Evolutionary conservation across 495 filamentous ascomycete species (phyloP).

Genomic region (Aspergillus avenaceus): DNA sequence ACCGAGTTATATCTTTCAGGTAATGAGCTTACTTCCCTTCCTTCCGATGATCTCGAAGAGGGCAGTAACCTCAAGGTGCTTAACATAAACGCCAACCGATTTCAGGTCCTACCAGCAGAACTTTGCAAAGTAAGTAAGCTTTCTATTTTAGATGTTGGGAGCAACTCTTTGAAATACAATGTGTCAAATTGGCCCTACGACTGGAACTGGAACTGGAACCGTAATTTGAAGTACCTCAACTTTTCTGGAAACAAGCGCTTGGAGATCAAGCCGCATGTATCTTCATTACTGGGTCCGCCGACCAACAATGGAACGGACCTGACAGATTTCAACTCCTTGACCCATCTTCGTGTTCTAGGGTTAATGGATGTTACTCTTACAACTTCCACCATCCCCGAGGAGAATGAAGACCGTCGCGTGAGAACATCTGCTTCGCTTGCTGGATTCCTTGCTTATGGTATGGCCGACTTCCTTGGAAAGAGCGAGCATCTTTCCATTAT

Average conservation of each 20-base stretch:
- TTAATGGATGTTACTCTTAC: constrained; percentile 98
- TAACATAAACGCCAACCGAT: constrained; percentile 96
- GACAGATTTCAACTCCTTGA: constrained; percentile 84
- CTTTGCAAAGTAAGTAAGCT: constrained; percentile 90
- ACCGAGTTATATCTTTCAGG: constrained; percentile 93
- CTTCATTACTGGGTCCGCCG: constrained; percentile 34
- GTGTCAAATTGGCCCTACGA: constrained; percentile 99
- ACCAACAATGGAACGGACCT: constrained; percentile 63
- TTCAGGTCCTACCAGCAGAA: constrained; percentile 93
- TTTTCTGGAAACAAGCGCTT: constrained; percentile 95
- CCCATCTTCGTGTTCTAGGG: constrained; percentile 83
- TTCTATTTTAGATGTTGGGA: constrained; percentile 87
- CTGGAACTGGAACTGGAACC: constrained; percentile 99
- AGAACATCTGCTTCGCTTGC: constrained; percentile 91
- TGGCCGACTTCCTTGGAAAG: constrained; percentile 93
- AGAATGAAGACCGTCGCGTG: constrained; percentile 92
- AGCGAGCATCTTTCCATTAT: constrained; percentile 96
- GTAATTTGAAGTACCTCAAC: constrained; percentile 90
- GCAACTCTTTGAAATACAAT: constrained; percentile 97
- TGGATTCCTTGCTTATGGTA: constrained; percentile 85
- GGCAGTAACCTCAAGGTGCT: constrained; percentile 79
- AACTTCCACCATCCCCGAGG: constrained; percentile 86
- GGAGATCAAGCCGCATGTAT: constrained; percentile 86
- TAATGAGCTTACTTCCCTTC: constrained; percentile 86
- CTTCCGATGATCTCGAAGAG: constrained; percentile 91